Evolutionary conservation across 768 basidiomycete genomes (phyloP).

Genomic region (Rhizopogon vulgaris): DNA sequence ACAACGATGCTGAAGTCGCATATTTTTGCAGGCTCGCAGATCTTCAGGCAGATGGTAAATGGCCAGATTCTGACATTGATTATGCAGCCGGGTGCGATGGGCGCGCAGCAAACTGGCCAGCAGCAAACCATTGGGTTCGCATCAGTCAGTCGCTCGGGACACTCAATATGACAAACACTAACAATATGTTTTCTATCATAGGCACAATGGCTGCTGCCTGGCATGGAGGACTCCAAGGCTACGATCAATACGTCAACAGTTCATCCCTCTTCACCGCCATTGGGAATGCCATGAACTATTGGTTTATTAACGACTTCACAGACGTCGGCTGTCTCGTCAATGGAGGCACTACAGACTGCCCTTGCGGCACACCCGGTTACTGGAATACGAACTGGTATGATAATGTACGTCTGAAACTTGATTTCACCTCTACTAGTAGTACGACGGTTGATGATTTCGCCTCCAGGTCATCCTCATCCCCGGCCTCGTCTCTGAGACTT

Average conservation of each 20-base stretch:
- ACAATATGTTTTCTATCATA: conserved; percentile 12
- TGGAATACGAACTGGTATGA: conserved; percentile 68
- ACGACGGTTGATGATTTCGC: not conserved
- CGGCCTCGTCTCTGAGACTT: conserved; percentile 47
- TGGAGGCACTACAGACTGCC: conserved; percentile 48
- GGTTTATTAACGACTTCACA: conserved; percentile 58
- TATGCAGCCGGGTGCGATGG: conserved; percentile 60
- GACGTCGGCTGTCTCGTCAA: conserved; percentile 46
- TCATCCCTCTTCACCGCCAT: conserved; percentile 35
- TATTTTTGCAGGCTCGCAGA: conserved; percentile 35
- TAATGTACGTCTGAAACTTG: conserved; percentile 33
- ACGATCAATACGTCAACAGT: conserved; percentile 37
- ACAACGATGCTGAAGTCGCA: not conserved
- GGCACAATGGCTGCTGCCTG: conserved; percentile 52
- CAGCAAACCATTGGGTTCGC: conserved; percentile 51
- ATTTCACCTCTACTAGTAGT: not conserved
- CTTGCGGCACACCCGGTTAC: conserved; percentile 44
- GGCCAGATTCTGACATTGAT: conserved; percentile 51
- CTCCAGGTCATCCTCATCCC: conserved; percentile 56
- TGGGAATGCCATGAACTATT: conserved; percentile 49
- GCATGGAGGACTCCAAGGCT: conserved; percentile 44
- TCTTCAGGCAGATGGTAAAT: conserved; percentile 43
- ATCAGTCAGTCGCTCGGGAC: conserved; percentile 32
- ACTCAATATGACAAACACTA: not conserved
- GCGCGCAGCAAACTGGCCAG: conserved; percentile 67